These are phyloP conservation scores for Fusarium beomiforme DNA, from an alignment of 2,329 filamentous ascomycete species.

Conservation along the genomic window DNA sequence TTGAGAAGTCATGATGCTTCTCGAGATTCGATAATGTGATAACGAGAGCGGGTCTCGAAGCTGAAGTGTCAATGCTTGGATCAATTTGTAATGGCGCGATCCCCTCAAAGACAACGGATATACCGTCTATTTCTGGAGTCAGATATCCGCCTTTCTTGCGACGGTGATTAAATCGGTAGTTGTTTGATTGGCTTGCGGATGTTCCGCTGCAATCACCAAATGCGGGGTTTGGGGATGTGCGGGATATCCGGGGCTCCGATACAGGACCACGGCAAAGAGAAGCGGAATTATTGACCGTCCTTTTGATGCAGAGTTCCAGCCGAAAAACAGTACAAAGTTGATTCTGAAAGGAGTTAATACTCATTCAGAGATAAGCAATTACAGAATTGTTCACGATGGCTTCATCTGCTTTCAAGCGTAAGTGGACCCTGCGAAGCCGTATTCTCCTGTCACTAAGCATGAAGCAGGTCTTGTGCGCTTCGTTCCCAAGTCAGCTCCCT, in stretches of 20 bases:
- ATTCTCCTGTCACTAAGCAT: neutral
- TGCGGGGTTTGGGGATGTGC: neutral
- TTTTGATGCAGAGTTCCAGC: too few relatives aligned
- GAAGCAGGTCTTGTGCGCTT: slow-evolving; percentile 6
- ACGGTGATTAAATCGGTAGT: neutral
- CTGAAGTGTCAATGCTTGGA: neutral
- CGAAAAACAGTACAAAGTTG: neutral
- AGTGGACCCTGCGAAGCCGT: accelerated
- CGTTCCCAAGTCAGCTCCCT: neutral
- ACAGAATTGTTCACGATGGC: neutral
- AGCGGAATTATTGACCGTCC: neutral
- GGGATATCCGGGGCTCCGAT: slow-evolving; percentile 15
- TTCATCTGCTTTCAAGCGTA: neutral
- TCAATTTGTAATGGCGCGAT: neutral
- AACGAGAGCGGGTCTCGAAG: neutral
- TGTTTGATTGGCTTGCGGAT: neutral
- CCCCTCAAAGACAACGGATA: neutral
- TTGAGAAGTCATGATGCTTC: neutral
- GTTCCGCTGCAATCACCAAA: neutral
- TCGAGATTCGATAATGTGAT: neutral
- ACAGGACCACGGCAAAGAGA: neutral
- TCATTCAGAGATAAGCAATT: neutral
- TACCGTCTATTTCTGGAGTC: neutral
- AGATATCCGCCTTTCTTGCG: neutral
- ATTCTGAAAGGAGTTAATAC: accelerated